These are phyloP conservation scores for Trichophyton equinum DNA, from an alignment of 2,329 filamentous ascomycete species.

Conservation along the genomic window DNA sequence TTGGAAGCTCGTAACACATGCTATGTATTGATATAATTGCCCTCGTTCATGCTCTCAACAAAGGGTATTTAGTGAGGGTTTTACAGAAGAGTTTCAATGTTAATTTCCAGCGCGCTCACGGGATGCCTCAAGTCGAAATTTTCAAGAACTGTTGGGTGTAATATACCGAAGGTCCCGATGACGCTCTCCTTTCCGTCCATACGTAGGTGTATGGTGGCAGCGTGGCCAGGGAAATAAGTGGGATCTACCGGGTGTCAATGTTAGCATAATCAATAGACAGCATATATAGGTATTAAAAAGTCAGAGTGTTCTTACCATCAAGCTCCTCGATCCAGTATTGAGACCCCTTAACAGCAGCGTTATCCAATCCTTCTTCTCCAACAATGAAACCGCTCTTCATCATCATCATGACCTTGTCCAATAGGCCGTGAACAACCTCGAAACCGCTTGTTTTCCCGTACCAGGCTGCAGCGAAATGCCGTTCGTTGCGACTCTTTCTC, in stretches of 20 bases:
- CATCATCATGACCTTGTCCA: constrained; percentile 89
- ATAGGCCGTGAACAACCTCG: constrained; percentile 83
- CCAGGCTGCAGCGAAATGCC: constrained; percentile 91
- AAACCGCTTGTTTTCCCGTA: constrained; percentile 92
- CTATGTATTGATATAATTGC: neutral
- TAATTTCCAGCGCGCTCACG: constrained; percentile 86
- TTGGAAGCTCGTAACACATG: neutral
- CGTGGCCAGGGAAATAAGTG: constrained; percentile 84
- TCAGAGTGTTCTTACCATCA: constrained; percentile 43
- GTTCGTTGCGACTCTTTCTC: constrained; percentile 79
- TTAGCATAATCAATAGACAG: neutral
- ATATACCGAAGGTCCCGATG: constrained; percentile 83
- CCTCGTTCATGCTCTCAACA: neutral
- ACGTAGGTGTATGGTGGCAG: constrained; percentile 69
- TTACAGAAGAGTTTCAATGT: constrained; percentile 82
- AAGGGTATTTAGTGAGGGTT: neutral
- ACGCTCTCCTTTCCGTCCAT: constrained; percentile 59
- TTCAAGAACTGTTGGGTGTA: constrained; percentile 85
- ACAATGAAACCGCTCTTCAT: constrained; percentile 70
- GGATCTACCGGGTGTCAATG: constrained; percentile 41
- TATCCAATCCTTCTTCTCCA: constrained; percentile 56
- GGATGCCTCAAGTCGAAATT: constrained; percentile 90
- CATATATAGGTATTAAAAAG: neutral
- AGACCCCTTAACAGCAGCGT: constrained; percentile 45
- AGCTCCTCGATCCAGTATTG: constrained; percentile 94